phyloP scores from a whole-genome alignment of 441 rosid genomes.

The Raphanus hybrid region DNA sequence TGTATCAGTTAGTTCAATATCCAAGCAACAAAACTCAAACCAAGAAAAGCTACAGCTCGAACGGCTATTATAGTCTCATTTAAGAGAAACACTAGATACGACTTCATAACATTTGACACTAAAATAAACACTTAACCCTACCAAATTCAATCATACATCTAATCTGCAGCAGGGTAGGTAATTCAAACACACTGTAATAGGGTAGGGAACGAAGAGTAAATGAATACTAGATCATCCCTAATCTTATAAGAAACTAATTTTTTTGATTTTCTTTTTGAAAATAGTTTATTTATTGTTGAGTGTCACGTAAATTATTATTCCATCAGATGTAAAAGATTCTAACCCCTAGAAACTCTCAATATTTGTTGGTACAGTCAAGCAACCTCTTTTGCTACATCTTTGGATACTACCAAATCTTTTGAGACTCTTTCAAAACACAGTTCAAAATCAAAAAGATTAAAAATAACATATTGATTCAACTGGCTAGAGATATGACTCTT shows the following conservation, averaged over 20 bases:
- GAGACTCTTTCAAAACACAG: background rate
- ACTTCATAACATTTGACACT: background rate
- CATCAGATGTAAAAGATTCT: background rate
- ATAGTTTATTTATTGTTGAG: background rate
- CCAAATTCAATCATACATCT: background rate
- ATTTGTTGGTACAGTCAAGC: constrained; percentile 34
- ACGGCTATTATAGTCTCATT: background rate
- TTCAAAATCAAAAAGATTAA: background rate
- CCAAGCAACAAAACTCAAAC: background rate
- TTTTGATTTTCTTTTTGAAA: background rate
- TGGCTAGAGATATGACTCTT: constrained; percentile 13
- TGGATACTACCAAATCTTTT: constrained; percentile 28
- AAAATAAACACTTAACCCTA: background rate
- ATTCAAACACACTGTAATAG: background rate
- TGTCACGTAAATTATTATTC: background rate
- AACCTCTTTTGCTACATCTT: constrained; percentile 37
- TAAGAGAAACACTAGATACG: background rate
- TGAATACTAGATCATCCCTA: background rate
- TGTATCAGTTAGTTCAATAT: background rate
- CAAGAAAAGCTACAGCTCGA: background rate
- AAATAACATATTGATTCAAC: background rate
- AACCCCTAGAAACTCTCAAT: background rate
- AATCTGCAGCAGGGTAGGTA: background rate
- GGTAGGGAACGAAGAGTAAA: background rate
- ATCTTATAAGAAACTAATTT: background rate